Base-by-base conservation (phyloP, 768 basidiomycete genomes). In the Mycena albidolilacea region DNA sequence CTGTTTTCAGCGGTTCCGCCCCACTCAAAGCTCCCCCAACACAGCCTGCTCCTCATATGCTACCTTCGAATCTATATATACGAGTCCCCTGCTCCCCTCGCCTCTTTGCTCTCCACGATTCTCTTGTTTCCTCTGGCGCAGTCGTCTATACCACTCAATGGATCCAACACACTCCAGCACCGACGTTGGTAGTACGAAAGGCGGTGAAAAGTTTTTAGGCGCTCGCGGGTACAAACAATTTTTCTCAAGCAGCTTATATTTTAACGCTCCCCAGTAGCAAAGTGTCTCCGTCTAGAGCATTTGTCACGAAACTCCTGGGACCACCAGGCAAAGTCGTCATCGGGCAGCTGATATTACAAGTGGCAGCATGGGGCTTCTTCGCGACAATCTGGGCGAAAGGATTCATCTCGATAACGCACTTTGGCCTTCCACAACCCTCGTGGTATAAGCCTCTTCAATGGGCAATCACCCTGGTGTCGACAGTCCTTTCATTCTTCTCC, bases 381-480 rank as follows among this genome's bases (percentile, higher is more conserved):
- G 50, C n/a, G n/a, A 52, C 50, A 14, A 21, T 52, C 50, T 52
- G 50, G 50, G 50, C 50, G n/a, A 21, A 52, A n/a, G 50, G 50
- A n/a, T 21, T 52, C 15, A 52, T 52, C 50, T 52, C 50, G n/a
- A 52, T 52, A n/a, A 21, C 50, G 50, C 50, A 52, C 21, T 52
- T 52, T 52, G 50, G 50, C 7, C 50, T 52, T 52, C 50, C 50
- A 19, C n/a, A 52, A 52, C 50, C 50, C 14, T 8, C 21, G n/a
- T 52, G 50, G 50, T 52, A 52, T 21, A 52, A 52, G 21, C 50
- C 50, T 19, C 50, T 52, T n/a, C n/a, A n/a, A 52, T 52, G 50
- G 50, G 50, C 50, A 52, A 52, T 52, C 50, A 52, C 50, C n/a
- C 50, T 52, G n/a, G 50, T n/a, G 50, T 52, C 50, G 11, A 21